Evolutionary conservation across 352 stramenopile genomes (phyloP).

Genomic region (Elongisporangium senticosum): DNA sequence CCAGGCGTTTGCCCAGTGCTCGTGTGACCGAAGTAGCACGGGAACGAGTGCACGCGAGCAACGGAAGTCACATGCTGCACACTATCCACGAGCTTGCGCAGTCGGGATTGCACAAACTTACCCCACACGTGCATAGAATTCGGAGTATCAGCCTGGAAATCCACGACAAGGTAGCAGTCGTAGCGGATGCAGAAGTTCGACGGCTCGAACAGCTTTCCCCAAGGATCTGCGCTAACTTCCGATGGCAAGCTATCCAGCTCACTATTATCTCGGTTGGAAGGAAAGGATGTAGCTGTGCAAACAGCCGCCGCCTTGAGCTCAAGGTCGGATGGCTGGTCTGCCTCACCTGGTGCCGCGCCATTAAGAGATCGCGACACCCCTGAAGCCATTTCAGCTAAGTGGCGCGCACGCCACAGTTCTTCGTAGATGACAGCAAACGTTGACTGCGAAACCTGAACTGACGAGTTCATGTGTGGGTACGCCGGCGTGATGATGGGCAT

Average conservation of each 20-base stretch:
- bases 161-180: constrained; percentile 66
- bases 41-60: constrained; percentile 60
- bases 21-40: constrained; percentile 56
- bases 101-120: constrained; percentile 76
- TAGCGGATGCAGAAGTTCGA: constrained; percentile 86
- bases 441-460: constrained; percentile 93
- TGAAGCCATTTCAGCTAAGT: constrained; percentile 59
- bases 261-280: constrained; percentile 10
- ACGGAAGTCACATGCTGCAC: constrained; percentile 58
- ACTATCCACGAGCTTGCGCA: constrained; percentile 76
- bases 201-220: constrained; percentile 66
- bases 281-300: constrained; percentile 30
- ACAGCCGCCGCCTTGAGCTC: constrained; percentile 31
- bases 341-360: background rate
- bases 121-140: constrained; percentile 75
- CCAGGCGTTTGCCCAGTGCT: constrained; percentile 27
- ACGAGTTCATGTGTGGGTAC: constrained; percentile 98
- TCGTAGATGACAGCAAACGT: constrained; percentile 92
- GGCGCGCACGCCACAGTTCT: constrained; percentile 81
- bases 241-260: constrained; percentile 3
- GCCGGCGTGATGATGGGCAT: constrained; percentile 99
- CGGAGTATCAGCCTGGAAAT: constrained; percentile 56
- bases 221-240: constrained; percentile 21
- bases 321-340: constrained; percentile 7
- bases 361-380: constrained; percentile 21